Evolutionary conservation across 352 stramenopile species (phyloP).

Genomic region (Halophytophthora polymorphica): DNA sequence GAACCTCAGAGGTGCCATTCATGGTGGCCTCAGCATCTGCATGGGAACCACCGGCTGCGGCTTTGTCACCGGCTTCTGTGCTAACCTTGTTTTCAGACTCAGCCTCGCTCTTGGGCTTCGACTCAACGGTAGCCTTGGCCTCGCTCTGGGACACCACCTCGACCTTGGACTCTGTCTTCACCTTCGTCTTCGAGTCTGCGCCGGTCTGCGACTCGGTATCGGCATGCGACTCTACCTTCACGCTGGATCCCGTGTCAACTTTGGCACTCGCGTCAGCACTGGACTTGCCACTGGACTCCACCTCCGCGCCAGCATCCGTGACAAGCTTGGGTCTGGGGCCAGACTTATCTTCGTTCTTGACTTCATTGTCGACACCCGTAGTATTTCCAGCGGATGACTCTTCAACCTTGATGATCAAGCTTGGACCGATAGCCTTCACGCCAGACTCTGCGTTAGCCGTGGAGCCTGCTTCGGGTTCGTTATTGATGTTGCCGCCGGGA

Average conservation of each 20-base stretch:
- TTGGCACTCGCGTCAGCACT: slow-evolving; percentile 2
- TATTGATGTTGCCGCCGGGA: no score
- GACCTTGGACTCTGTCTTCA: background rate
- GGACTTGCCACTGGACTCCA: background rate
- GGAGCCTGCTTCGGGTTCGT: no score
- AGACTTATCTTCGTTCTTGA: slow-evolving; percentile 18
- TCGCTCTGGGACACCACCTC: no score
- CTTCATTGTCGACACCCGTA: slow-evolving; percentile 8
- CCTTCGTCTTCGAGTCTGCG: slow-evolving; percentile 3
- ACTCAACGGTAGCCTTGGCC: background rate
- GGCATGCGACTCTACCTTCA: background rate
- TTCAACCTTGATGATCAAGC: no score
- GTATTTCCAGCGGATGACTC: background rate
- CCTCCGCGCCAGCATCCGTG: slow-evolving; percentile 3
- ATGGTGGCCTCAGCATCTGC: background rate
- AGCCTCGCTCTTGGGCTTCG: slow-evolving; percentile 4
- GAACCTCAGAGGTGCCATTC: background rate
- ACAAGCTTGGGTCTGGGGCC: slow-evolving; percentile 20
- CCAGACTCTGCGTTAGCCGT: no score
- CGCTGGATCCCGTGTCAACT: background rate
- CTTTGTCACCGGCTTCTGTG: background rate
- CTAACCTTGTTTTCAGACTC: background rate
- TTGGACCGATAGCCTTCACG: no score
- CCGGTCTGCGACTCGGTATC: background rate
- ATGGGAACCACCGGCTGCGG: slow-evolving; percentile 1